Evolutionary conservation across 371 early-diverging fungal species (phyloP), one percentile per base, ranked within the genome.

Genomic region (Mucor piriformis): DNA sequence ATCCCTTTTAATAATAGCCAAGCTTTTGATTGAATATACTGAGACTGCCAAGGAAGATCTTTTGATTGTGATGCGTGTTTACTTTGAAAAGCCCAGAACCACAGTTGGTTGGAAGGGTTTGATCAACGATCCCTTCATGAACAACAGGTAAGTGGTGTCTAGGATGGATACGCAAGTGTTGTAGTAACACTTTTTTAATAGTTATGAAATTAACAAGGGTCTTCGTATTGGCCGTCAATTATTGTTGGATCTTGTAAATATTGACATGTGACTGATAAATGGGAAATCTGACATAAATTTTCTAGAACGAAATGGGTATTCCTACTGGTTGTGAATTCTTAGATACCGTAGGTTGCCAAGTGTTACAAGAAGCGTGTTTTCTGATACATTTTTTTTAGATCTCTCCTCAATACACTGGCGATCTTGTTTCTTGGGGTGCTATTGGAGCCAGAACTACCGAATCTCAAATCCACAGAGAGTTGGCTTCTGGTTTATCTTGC

Each of bases 361-460:
- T 18, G 8, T 18, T 15, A 52, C 4, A 12, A 49, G 6, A 57
- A 48, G 21, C 20, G 20, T 37, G 13, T 37, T 10, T 37, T 18
- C 2, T 7, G 20, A 6, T 18, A 42, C 24, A 46, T 3, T 7
- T 0, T 0, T 48, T 11, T 35, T 40, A 77, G 78, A 80, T 80
- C 56, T 88, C 91, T 34, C 92, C 93, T 29, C 93, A 93, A 79
- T 92, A 86, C 64, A 84, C 88, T 43, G 92, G 88, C 46, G 92
- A 92, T 74, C 72, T 92, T 34, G 82, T 90, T 55, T 77, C 86
- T 34, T 87, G 94, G 95, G 96, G 76, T 59, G 93, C 94, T 18
- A 91, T 92, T 68, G 93, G 94, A 51, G 93, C 96, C n/a, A 79
- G 96, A 42, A 96, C 96, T 3, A 96, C 96, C 50, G 96, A 96